Evolutionary conservation across 2,329 filamentous ascomycete genomes (phyloP).

Genomic region (Graphiopsis chlorocephala): DNA sequence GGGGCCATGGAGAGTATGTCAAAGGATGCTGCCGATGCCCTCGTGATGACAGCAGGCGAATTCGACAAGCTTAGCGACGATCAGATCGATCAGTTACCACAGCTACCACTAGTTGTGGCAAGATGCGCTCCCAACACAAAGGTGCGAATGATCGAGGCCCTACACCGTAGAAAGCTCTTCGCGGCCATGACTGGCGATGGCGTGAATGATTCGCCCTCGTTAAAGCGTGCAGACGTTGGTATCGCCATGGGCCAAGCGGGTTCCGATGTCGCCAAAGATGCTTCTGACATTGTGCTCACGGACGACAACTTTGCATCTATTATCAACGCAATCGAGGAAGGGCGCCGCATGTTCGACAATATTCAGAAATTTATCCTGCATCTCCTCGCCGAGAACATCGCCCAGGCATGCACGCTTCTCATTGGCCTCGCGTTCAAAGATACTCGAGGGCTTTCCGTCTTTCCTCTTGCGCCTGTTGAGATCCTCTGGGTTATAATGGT

Average conservation of each 20-base stretch:
- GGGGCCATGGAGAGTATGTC: constrained; percentile 58
- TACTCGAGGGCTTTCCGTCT: constrained; percentile 66
- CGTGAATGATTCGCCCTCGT: constrained; percentile 80
- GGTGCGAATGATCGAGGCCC: constrained; percentile 84
- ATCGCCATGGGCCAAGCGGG: constrained; percentile 83
- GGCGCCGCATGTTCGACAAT: constrained; percentile 79
- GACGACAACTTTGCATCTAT: constrained; percentile 88
- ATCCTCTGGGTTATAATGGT: constrained; percentile 92
- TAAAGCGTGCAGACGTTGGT: constrained; percentile 78
- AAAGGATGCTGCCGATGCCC: constrained; percentile 59
- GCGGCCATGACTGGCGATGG: constrained; percentile 88
- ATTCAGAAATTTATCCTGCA: constrained; percentile 84
- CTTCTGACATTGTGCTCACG: constrained; percentile 77
- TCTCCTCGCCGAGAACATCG: constrained; percentile 76
- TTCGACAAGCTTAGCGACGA: constrained; percentile 65
- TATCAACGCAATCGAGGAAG: constrained; percentile 75
- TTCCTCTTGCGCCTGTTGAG: constrained; percentile 77
- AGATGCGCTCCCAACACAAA: constrained; percentile 84
- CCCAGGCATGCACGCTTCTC: constrained; percentile 74
- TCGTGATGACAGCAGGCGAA: constrained; percentile 66
- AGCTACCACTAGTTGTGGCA: constrained; percentile 77
- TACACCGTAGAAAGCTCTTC: constrained; percentile 72
- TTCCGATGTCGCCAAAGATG: constrained; percentile 81
- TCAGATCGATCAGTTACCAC: constrained; percentile 72
- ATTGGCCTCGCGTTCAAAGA: constrained; percentile 80